Evolutionary conservation across 1,139 yeast genomes (phyloP).

Genomic region (Hansenula anomala): DNA sequence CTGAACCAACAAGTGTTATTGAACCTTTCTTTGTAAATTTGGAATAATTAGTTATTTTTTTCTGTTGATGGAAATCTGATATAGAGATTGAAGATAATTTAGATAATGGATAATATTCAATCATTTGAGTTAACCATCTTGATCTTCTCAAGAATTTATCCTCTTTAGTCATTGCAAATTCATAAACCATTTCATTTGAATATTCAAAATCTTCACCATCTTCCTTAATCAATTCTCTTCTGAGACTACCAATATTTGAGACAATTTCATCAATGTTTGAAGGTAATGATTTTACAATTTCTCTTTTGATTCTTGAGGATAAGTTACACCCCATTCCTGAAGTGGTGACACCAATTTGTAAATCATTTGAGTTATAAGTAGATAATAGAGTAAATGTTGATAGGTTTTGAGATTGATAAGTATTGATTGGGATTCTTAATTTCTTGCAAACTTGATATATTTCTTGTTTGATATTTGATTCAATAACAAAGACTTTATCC

Average conservation of each 20-base stretch:
- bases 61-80: conserved; percentile 49
- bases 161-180: conserved; percentile 39
- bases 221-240: conserved; percentile 46
- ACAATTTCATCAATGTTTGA: conserved; percentile 66
- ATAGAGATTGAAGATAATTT: conserved; percentile 54
- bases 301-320: conserved; percentile 77
- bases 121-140: conserved; percentile 85
- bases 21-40: conserved; percentile 35
- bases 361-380: conserved; percentile 62
- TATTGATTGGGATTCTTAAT: conserved; percentile 76
- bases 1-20: conserved; percentile 84
- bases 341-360: conserved; percentile 83
- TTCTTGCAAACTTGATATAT: conserved; percentile 48
- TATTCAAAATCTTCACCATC: conserved; percentile 9
- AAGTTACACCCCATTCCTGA: conserved; percentile 87
- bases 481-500: conserved; percentile 69
- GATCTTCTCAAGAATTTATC: conserved; percentile 61
- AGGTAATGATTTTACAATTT: conserved; percentile 63
- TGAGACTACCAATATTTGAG: conserved; percentile 59
- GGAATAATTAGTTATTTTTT: conserved; percentile 23
- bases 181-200: conserved; percentile 18
- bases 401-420: conserved; percentile 63
- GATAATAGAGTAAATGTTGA: conserved; percentile 79
- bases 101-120: conserved; percentile 80
- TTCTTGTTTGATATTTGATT: conserved; percentile 27